Conservation (phyloP, 164 flowering plant species). For the Vitis rotundifolia region DNA sequence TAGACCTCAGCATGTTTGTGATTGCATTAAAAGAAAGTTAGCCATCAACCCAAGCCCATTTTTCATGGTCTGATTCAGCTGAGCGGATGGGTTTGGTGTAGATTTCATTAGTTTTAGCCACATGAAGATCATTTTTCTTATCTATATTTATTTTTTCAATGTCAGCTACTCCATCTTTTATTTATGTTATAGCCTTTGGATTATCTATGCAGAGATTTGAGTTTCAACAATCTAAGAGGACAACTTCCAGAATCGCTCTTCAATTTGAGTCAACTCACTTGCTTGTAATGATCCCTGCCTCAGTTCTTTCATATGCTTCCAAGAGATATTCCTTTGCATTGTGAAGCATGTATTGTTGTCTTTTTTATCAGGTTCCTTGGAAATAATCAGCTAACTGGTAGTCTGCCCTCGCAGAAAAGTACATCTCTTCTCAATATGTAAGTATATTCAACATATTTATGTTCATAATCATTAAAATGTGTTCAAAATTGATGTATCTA, state of each 20-base stretch:
- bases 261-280: conserved; percentile 46
- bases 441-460: conserved; percentile 18
- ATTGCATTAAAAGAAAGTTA: too few species aligned
- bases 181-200: background rate
- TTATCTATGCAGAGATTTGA: conserved; percentile 59
- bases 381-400: conserved; percentile 63
- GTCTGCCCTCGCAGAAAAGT: conserved; percentile 50
- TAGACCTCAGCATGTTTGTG: too few species aligned
- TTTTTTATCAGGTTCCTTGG: conserved; percentile 71
- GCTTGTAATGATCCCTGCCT: conserved; percentile 46
- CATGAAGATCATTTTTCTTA: too few species aligned
- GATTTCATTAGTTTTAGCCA: too few species aligned
- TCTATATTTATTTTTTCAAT: too few species aligned
- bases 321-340: too few species aligned
- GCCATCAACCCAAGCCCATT: too few species aligned
- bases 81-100: too few species aligned
- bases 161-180: background rate
- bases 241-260: conserved; percentile 58
- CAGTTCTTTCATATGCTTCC: background rate
- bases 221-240: conserved; percentile 77
- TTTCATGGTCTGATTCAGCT: too few species aligned
- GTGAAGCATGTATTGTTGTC: background rate
- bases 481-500: background rate
- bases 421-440: conserved; percentile 50
- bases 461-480: background rate